Conservation (phyloP, 345 rosid genomes). For the Psidium guajava region DNA sequence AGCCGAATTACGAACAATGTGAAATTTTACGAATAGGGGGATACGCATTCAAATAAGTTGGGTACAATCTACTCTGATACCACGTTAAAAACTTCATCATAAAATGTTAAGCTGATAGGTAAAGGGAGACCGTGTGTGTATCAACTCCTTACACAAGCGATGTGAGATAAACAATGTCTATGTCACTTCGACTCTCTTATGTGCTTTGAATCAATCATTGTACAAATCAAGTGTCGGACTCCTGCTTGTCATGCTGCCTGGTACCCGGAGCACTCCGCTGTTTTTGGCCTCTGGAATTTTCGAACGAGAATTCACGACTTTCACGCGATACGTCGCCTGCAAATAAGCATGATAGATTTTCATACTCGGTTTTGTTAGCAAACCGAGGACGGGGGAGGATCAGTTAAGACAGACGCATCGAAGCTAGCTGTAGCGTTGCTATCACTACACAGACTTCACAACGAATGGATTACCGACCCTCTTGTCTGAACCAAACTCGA, state of each 20-base stretch:
- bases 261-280: constrained; percentile 19
- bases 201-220: constrained; percentile 2
- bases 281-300: constrained; percentile 12
- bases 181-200: neutral
- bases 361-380: neutral
- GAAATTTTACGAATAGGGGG: too few relatives aligned
- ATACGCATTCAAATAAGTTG: too few relatives aligned
- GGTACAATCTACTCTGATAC: too few relatives aligned
- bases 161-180: neutral
- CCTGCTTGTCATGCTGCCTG: constrained; percentile 37
- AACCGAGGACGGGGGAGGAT: neutral
- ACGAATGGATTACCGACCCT: constrained; percentile 17
- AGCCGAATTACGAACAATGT: too few relatives aligned
- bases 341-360: neutral
- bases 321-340: constrained; percentile 71
- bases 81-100: too few relatives aligned
- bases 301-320: constrained; percentile 37
- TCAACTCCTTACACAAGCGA: neutral
- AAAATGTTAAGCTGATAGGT: too few relatives aligned
- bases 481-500: constrained; percentile 58
- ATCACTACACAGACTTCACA: neutral
- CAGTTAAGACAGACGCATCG: neutral
- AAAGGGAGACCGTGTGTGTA: too few relatives aligned
- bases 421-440: neutral
- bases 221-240: neutral